Percentiles rank a stretch among this genome's conserved stretches.
phyloP scores from a whole-genome alignment of 305 asterid genomes.

The Caryopteris hybrid region DNA sequence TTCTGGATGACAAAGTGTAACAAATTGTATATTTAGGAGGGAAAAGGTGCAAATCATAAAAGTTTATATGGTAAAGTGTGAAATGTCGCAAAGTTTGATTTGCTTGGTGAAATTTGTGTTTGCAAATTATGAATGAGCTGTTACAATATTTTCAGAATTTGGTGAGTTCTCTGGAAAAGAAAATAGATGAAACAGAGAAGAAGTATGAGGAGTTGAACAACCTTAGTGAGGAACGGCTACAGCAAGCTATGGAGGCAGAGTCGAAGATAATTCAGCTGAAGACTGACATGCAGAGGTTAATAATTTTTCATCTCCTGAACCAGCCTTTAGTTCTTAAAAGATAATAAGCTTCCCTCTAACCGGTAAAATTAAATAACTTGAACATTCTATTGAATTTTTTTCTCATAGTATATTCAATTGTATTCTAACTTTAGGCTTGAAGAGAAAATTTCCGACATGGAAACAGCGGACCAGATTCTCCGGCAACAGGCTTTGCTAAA shows the following conservation, averaged over 20 bases:
- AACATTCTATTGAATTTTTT: neutral
- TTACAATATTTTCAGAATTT: constrained; percentile 43
- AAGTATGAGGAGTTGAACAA: constrained; percentile 61
- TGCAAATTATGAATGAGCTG: constrained; percentile 19
- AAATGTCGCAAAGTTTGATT: no score
- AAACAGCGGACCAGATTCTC: constrained; percentile 52
- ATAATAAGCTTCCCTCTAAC: neutral
- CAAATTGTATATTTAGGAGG: neutral
- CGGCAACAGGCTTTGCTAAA: constrained; percentile 56
- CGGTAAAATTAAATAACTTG: constrained; percentile 13
- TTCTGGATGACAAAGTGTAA: neutral
- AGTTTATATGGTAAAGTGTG: neutral
- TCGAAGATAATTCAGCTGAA: constrained; percentile 62
- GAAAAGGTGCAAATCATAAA: neutral
- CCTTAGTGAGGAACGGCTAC: constrained; percentile 62
- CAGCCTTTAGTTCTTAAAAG: neutral
- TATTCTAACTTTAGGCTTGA: constrained; percentile 49
- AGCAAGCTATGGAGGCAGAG: constrained; percentile 76
- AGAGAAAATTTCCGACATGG: constrained; percentile 72
- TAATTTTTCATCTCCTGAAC: constrained; percentile 10
- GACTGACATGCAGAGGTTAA: constrained; percentile 69
- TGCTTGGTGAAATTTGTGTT: constrained; percentile 12
- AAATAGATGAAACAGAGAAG: constrained; percentile 69
- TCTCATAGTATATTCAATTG: constrained; percentile 19
- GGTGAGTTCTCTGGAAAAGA: constrained; percentile 64